Evolutionary conservation across 805 yeast genomes (phyloP).

Genomic region (Blastobotrys americana): DNA sequence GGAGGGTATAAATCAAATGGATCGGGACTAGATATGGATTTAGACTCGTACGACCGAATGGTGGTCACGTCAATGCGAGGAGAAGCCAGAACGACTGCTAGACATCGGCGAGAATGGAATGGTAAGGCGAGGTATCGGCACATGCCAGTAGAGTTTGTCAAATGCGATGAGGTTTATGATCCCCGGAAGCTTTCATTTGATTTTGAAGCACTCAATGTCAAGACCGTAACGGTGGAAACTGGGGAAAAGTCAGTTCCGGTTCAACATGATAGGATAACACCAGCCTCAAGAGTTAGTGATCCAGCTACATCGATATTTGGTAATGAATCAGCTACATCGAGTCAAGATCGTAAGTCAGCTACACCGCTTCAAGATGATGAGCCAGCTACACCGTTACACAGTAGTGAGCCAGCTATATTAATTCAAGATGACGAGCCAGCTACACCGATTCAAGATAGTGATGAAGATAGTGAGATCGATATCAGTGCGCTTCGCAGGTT

Average conservation of each 20-base stretch:
- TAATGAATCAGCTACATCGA: slow-evolving; percentile 1
- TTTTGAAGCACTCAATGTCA: background rate
- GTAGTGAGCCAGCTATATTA: background rate
- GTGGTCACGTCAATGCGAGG: slow-evolving; percentile 1
- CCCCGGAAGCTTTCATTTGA: background rate
- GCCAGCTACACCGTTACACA: background rate
- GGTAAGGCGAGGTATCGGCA: background rate
- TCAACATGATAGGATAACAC: no score
- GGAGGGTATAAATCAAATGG: background rate
- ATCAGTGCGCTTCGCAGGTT: background rate
- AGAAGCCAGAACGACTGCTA: background rate
- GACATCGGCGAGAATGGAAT: background rate
- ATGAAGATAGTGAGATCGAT: background rate
- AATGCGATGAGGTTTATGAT: slow-evolving; percentile 1
- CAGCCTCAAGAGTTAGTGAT: background rate
- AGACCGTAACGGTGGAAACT: background rate
- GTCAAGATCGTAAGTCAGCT: background rate
- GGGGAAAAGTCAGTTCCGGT: no score
- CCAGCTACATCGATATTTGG: background rate
- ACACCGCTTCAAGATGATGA: background rate
- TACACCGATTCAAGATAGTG: background rate
- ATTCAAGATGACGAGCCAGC: background rate
- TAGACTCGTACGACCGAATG: background rate
- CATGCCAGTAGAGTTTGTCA: slow-evolving; percentile 3
- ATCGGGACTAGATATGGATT: background rate